Evolutionary conservation across 495 filamentous ascomycete species (phyloP).

Genomic region (Aspergillus sclerotioniger): DNA sequence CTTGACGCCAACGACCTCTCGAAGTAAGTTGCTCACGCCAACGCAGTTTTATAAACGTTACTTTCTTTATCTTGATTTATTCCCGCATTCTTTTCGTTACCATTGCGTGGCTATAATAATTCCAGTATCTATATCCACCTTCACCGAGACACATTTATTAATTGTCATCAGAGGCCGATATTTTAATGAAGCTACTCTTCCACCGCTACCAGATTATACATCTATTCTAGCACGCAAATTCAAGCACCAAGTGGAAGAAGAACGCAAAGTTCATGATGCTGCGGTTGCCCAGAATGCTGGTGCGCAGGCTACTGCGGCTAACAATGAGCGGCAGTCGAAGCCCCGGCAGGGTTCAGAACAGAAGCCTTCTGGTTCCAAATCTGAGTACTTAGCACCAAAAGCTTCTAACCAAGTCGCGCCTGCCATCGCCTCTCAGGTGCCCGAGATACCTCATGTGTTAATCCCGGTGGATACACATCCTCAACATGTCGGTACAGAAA

Average conservation of each 20-base stretch:
- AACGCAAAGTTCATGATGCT: conserved; percentile 18
- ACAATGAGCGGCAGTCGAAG: conserved; percentile 20
- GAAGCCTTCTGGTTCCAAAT: conserved; percentile 5
- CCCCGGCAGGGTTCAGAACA: conserved; percentile 12
- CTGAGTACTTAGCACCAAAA: conserved; percentile 9
- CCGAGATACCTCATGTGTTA: conserved; percentile 15
- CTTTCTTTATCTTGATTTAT: conserved; percentile 23
- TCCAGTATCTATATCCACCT: conserved; percentile 16
- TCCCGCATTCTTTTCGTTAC: conserved; percentile 24
- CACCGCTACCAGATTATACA: conserved; percentile 51
- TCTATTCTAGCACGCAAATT: conserved; percentile 28
- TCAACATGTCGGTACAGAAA: conserved; percentile 13
- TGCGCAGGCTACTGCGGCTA: conserved; percentile 22
- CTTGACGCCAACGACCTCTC: conserved; percentile 72
- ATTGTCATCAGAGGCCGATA: conserved; percentile 59
- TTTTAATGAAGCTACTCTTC: conserved; percentile 70
- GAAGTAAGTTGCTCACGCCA: conserved; percentile 57
- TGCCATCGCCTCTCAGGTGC: conserved; percentile 11
- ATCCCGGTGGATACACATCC: conserved; percentile 10
- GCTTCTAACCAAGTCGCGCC: conserved; percentile 14
- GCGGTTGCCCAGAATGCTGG: conserved; percentile 21
- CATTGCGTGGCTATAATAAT: conserved; percentile 12
- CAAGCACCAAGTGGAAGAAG: conserved; percentile 24
- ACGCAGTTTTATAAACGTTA: conserved; percentile 15
- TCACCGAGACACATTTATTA: conserved; percentile 25